phyloP scores from a whole-genome alignment of 345 rosid species.

The Iberis pinnata region DNA sequence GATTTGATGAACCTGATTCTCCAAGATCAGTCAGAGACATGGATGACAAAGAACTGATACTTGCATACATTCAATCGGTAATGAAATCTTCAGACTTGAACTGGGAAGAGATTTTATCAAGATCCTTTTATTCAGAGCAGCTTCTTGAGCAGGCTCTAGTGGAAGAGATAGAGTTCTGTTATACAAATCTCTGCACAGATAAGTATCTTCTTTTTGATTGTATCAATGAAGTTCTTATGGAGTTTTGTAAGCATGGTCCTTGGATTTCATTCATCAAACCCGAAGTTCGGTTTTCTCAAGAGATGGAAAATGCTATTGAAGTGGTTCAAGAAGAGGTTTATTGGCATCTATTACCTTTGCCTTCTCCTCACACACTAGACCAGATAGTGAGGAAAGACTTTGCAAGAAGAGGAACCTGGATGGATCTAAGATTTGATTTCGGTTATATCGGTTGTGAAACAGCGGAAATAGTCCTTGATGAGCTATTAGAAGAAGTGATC shows the following conservation, averaged over 20 bases:
- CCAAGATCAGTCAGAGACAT: constrained; percentile 39
- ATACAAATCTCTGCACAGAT: constrained; percentile 46
- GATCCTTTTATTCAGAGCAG: constrained; percentile 50
- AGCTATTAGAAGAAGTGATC: constrained; percentile 50
- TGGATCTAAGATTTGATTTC: constrained; percentile 53
- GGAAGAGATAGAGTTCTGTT: constrained; percentile 43
- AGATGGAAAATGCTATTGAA: constrained; percentile 36
- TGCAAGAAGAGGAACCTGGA: constrained; percentile 64
- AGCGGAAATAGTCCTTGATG: constrained; percentile 56
- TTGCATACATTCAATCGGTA: constrained; percentile 47
- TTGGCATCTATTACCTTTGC: constrained; percentile 66
- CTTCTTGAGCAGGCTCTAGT: constrained; percentile 51
- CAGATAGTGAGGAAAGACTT: constrained; percentile 76
- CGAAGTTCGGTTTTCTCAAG: constrained; percentile 41
- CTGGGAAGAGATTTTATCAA: constrained; percentile 63
- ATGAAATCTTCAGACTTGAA: constrained; percentile 46
- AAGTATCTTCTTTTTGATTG: constrained; percentile 58
- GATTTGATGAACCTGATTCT: constrained; percentile 47
- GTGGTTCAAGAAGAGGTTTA: constrained; percentile 60
- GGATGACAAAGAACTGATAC: constrained; percentile 39
- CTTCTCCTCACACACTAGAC: constrained; percentile 62
- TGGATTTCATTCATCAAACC: constrained; percentile 50
- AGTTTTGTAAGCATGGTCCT: constrained; percentile 37
- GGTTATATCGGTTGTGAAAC: constrained; percentile 42
- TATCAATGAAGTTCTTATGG: constrained; percentile 67